Evolutionary conservation across 257 asterid species (phyloP), one percentile per base, ranked within the genome.

Genomic region (Solanum lignicaule): DNA sequence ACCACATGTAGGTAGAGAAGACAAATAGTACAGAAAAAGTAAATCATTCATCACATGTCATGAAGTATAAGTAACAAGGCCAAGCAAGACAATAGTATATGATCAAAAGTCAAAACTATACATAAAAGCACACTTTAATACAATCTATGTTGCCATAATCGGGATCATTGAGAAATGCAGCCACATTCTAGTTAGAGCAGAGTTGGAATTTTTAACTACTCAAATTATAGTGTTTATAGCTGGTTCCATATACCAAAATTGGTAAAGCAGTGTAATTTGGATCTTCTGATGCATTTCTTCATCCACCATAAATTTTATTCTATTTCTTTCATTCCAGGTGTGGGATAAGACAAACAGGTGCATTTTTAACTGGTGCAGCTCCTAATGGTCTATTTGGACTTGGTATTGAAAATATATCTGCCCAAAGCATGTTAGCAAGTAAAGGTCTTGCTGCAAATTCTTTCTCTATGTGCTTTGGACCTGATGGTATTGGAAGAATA

Each of bases 401-500:
- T 10, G 99, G 99, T 69, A 88, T 95, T 92, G 95, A 93, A 89
- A 87, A 85, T 72, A 48, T 91, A 65, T 97, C 99, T 0, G 95
- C 96, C 84, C 99, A 99, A 35, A 97, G 97, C 92, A 90, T 90
- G 36, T 91, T 97, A 92, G 98, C 99, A 32, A 90, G 84, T 87
- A 92, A 92, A 87, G 99, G 99, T 32, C 93, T 97, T 10, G 91
- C 95, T 18, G 94, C 98, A 48, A 94, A 97, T 91, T 96, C 99
- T 39, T 96, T 97, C 92, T 96, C 98, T 60, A 96, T 97, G 99
- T 97, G 99, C 90, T 97, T 97, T 74, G 96, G 99, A 25, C 91
- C 87, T 23, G 95, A 96, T 89, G 98, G 95, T 84, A 25, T 94
- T 29, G 99, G 99, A 89, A 94, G 99, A 91, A 96, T 97, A 14